Percentiles rank a stretch among this genome's conserved stretches.
Conservation (phyloP, 208 protist species). For the Trypanosomatidae sp. region DNA sequence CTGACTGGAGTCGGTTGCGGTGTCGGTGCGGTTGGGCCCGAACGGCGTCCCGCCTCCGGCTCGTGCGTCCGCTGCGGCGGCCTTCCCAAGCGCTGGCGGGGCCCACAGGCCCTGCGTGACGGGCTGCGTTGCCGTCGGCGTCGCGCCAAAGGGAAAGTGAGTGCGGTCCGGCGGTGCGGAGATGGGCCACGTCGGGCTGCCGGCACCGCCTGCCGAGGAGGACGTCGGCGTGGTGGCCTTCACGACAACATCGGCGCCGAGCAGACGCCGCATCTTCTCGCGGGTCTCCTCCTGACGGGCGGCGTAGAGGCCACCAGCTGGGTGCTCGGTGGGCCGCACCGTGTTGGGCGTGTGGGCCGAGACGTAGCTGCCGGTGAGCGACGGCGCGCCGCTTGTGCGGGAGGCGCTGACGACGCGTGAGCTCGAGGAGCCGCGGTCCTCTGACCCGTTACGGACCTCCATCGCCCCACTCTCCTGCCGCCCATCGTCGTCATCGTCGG, state of each 20-base stretch:
- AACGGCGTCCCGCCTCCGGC: not conserved
- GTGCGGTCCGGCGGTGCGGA: constrained; percentile 16
- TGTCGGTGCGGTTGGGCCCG: constrained; percentile 1
- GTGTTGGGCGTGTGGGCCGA: constrained; percentile 22
- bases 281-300: constrained; percentile 64
- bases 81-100: not conserved
- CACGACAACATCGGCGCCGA: constrained; percentile 40
- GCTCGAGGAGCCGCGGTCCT: constrained; percentile 3
- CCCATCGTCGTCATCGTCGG: constrained; percentile 29
- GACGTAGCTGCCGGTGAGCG: constrained; percentile 12
- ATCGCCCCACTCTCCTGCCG: constrained; percentile 5
- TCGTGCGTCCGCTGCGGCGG: not conserved
- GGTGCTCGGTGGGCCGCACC: constrained; percentile 13
- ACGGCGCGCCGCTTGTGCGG: constrained; percentile 8
- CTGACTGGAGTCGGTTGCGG: constrained; percentile 19
- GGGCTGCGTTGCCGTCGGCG: constrained; percentile 9
- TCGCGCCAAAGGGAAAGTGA: constrained; percentile 24
- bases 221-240: constrained; percentile 22
- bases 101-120: not conserved
- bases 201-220: constrained; percentile 7
- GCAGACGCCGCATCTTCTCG: constrained; percentile 46
- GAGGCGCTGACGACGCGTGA: constrained; percentile 5
- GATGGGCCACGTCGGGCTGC: constrained; percentile 14
- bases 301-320: constrained; percentile 8
- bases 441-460: constrained; percentile 14